Evolutionary conservation across 1,139 yeast species (phyloP), one percentile per base, ranked within the genome.

Genomic region (Diutina ranongensis): DNA sequence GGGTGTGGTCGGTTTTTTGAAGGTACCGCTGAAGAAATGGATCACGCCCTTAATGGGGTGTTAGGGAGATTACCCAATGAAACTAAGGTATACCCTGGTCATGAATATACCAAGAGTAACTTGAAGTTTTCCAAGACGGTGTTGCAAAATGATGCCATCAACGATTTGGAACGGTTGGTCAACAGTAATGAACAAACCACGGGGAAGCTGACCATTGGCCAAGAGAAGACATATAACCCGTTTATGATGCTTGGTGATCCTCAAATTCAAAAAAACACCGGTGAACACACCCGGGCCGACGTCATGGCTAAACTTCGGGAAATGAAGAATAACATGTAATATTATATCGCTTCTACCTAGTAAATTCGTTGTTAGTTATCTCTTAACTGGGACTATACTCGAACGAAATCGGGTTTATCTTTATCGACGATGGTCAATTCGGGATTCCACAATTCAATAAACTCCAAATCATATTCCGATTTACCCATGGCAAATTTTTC

Each of bases 1-100:
- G 99, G 99, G 1, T 89, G 97, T 60, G 99, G 99, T 9, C 72
- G 97, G 46, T 92, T 92, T 63, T 92, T 92, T 59, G 99, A 92
- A 64, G 99, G 97, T 3, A 71, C 74, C 13, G 89, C 92, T 1
- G 65, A 63, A 31, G 83, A 92, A 58, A 92, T 92, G 99, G 76
- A 83, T 54, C 52, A 55, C 1, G 76, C 95, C 0, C 68, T 92
- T 56, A 79, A 78, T 53, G 61, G 65, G 22, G 63, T 74, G 3
- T 68, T 87, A 51, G 83, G 72, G 2, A 57, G 60, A 41, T 69
- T 87, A 48, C 94, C 96, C 1, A 64, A 69, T 33, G 80, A 78
- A 15, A 85, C 95, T 0, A 61, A 66, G 34, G 92, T 89, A 3
- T 84, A 80, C 57, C 94, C 97, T 0, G 99, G 99, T 2, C 99